These are phyloP conservation scores for Fusarium palustre DNA, from an alignment of 2,329 filamentous ascomycete species.

Conservation along the genomic window DNA sequence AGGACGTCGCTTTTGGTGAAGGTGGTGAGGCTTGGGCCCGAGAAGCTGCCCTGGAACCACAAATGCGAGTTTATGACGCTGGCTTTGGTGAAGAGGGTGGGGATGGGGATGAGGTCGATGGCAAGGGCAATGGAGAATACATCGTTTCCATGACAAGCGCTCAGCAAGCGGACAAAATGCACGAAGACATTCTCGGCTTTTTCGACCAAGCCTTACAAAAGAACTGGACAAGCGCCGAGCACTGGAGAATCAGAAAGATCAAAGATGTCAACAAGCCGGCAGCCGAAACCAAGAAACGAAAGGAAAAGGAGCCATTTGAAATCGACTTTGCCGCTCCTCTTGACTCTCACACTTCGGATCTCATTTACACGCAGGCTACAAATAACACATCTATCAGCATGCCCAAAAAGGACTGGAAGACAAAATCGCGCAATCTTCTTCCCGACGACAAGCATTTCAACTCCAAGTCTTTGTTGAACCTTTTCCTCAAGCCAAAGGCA, in stretches of 20 bases:
- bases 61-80: slow-evolving; percentile 81
- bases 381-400: slow-evolving; percentile 85
- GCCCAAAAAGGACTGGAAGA: slow-evolving; percentile 95
- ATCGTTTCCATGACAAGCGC: slow-evolving; percentile 81
- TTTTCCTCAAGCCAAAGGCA: slow-evolving; percentile 96
- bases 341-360: slow-evolving; percentile 75
- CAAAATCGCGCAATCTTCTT: slow-evolving; percentile 89
- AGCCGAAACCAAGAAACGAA: slow-evolving; percentile 73
- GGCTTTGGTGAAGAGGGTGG: slow-evolving; percentile 68
- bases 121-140: slow-evolving; percentile 78
- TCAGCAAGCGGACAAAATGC: slow-evolving; percentile 73
- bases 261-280: slow-evolving; percentile 79
- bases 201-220: slow-evolving; percentile 97
- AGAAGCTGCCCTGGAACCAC: slow-evolving; percentile 86
- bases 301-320: slow-evolving; percentile 96
- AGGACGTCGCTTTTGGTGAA: slow-evolving; percentile 89
- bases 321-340: slow-evolving; percentile 89
- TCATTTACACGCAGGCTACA: slow-evolving; percentile 83
- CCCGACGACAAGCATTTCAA: slow-evolving; percentile 99
- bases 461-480: slow-evolving; percentile 85
- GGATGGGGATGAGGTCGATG: slow-evolving; percentile 55
- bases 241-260: slow-evolving; percentile 96
- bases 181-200: slow-evolving; percentile 97
- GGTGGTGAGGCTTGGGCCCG: slow-evolving; percentile 96
- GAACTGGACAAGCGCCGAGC: slow-evolving; percentile 98